These are phyloP conservation scores for Brassica hybrid DNA, from an alignment of 441 rosid species.

Conservation along the genomic window DNA sequence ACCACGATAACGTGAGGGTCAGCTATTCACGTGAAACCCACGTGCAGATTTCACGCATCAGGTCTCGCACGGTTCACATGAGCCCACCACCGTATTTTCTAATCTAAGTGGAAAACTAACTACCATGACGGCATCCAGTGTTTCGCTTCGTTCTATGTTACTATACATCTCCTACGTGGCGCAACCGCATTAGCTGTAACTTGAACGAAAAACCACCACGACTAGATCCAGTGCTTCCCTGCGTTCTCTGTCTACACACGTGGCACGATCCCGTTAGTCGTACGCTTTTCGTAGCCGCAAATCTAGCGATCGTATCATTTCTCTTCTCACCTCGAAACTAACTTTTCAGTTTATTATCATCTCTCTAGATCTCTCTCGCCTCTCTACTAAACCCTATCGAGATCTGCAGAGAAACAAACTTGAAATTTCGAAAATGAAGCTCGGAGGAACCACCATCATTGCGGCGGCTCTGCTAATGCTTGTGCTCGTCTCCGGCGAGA, in stretches of 20 bases:
- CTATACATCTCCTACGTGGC: neutral
- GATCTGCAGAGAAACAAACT: slow-evolving; percentile 15
- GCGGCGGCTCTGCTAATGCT: slow-evolving; percentile 3
- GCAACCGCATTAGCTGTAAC: neutral
- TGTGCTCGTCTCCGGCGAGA: slow-evolving; percentile 32
- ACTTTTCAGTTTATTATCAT: slow-evolving; percentile 9
- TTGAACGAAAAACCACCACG: neutral
- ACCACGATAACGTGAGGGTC: slow-evolving; percentile 20
- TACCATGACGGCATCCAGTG: neutral
- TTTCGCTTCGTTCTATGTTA: neutral
- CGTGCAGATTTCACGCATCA: slow-evolving; percentile 37
- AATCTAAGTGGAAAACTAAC: neutral
- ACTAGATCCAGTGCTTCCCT: slow-evolving; percentile 29
- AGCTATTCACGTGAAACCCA: slow-evolving; percentile 35
- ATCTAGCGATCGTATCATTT: slow-evolving; percentile 23
- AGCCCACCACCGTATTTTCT: slow-evolving; percentile 6
- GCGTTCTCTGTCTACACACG: slow-evolving; percentile 19
- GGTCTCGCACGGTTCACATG: slow-evolving; percentile 29
- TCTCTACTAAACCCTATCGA: neutral
- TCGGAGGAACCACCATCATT: slow-evolving; percentile 1
- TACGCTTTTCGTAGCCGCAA: slow-evolving; percentile 44
- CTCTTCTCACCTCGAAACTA: slow-evolving; percentile 8
- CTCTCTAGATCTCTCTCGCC: slow-evolving; percentile 35
- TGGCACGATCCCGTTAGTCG: slow-evolving; percentile 18
- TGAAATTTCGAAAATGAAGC: slow-evolving; percentile 30